These are phyloP conservation scores for Chaetomiaceae sp. DNA, from an alignment of 2,329 filamentous ascomycete species.

Conservation along the genomic window DNA sequence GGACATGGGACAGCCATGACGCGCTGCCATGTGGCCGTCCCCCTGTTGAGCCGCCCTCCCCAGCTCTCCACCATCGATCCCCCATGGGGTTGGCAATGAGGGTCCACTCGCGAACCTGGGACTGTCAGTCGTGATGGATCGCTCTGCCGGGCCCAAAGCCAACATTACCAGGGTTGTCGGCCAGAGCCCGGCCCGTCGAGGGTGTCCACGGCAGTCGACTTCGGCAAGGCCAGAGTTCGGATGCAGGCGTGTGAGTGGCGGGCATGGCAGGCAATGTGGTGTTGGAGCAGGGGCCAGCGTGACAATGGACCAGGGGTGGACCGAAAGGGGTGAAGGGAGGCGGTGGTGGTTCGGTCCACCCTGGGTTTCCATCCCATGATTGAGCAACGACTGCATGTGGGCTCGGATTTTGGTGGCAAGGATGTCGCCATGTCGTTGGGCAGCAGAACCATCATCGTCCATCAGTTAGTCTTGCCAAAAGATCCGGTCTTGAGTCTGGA, in stretches of 20 bases:
- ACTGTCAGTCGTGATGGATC: conserved; percentile 17
- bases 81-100: too few relatives aligned
- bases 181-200: not conserved
- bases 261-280: not conserved
- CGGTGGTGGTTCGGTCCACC: too few relatives aligned
- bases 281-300: not conserved
- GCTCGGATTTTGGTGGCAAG: too few relatives aligned
- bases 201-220: conserved; percentile 11
- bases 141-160: not conserved
- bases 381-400: too few relatives aligned
- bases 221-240: conserved; percentile 7
- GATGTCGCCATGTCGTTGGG: too few relatives aligned
- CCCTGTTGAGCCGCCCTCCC: conserved; percentile 4
- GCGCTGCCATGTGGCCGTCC: conserved; percentile 10
- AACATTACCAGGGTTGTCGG: not conserved
- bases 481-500: too few relatives aligned
- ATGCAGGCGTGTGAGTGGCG: not conserved
- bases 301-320: not conserved
- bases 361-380: too few relatives aligned
- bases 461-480: too few relatives aligned
- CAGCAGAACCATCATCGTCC: too few relatives aligned
- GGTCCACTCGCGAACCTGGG: conserved; percentile 6
- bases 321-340: too few relatives aligned
- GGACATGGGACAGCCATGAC: not conserved
- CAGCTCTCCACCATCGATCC: not conserved